Base-by-base conservation (phyloP, 352 stramenopile species). In the Phytophthora rubi region DNA sequence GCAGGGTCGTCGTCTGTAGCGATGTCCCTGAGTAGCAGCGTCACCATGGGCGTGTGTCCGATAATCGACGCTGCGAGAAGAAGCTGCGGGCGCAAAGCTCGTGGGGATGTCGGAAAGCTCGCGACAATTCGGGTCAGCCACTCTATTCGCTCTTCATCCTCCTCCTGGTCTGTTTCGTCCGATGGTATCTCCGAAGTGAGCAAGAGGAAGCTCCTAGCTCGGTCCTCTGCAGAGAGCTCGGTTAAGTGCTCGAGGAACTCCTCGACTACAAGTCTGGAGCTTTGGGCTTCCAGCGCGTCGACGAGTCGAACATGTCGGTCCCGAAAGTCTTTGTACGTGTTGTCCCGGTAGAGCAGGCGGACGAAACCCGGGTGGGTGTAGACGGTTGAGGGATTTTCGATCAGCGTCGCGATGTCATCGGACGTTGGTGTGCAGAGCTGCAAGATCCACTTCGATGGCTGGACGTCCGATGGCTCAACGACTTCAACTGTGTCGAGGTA, bases 141-240 rank as follows among this genome's bases (percentile, higher is more conserved):
- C 18, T 60, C 44, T 23, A 54, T 37, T 4, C 51, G 62, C 12
- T 52, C 37, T 60, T 57, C 42, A 44, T 59, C 45, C 35, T 59
- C n/a, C 23, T 56, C 12, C 26, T 32, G 21, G 18, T 28, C 39
- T 13, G 13, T 47, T 9, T n/a, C 45, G 26, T 9, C 51, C 1
- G 16, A 23, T 59, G 60, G 42, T 4, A 60, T 26, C 2, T 74
- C 62, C 13, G 65, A 71, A 9, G 65, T 53, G 10, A 76, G 53
- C 1, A 79, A 26, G 2, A 74, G 30, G 48, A 72, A 77, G 44
- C 74, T 77, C 12, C 30, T 44, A 0, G 59, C 74, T 30, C 59
- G 74, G 30, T 81, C 74, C 53, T 72, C 66, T 6, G 42, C 52
- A 32, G 74, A 44, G 3, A 79, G 26, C 4, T 68, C 58, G 47